A percentile compares a stretch with the other conserved stretches of the same genome.
phyloP scores from a whole-genome alignment of 305 asterid species.

The Fraxinus sp. region DNA sequence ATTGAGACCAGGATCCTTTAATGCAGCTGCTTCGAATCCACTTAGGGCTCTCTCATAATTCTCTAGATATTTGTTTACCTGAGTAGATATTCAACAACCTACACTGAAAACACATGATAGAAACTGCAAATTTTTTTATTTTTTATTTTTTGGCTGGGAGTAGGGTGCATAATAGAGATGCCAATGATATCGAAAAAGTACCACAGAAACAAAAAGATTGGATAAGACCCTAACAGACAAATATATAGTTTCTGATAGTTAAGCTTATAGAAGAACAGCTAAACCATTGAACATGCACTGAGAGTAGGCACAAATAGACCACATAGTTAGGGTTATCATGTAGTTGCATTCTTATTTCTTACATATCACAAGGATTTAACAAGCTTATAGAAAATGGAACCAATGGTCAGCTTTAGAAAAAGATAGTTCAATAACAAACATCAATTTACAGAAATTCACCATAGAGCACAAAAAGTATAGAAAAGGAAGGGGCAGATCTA shows the following conservation, averaged over 20 bases:
- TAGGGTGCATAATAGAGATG: not conserved
- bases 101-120: not conserved
- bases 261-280: not conserved
- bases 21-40: slow-evolving; percentile 97
- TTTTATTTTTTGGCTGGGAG: not conserved
- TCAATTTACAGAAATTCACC: not conserved
- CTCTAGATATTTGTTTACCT: slow-evolving; percentile 89
- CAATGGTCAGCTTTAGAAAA: not conserved
- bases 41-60: slow-evolving; percentile 93
- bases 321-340: not conserved
- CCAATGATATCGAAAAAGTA: not conserved
- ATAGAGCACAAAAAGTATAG: not conserved
- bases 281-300: not conserved
- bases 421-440: not conserved
- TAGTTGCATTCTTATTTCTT: not conserved
- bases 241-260: not conserved
- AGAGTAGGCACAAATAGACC: not conserved
- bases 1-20: slow-evolving; percentile 81
- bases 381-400: not conserved
- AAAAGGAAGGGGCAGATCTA: not conserved
- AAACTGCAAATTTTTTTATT: not conserved
- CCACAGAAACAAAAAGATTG: not conserved
- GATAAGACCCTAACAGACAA: not conserved
- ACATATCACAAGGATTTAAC: not conserved
- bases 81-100: slow-evolving; percentile 7